A percentile compares a stretch with the other conserved stretches of the same genome.
phyloP scores from a whole-genome alignment of 169 alveolate species.

The Plasmodium gaboni region DNA sequence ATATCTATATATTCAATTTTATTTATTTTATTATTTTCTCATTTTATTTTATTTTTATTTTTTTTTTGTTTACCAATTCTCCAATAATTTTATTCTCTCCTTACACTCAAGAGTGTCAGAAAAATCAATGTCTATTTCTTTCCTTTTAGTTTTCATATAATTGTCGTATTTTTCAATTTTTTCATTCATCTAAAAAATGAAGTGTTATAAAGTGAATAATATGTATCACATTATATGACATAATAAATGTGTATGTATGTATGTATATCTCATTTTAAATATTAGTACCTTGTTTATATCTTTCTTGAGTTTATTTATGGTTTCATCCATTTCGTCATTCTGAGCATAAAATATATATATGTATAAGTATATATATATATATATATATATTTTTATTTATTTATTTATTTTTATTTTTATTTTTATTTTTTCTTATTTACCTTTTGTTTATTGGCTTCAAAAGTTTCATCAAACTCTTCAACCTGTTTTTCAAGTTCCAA shows the following conservation, averaged over 20 bases:
- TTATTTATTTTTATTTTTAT: no score
- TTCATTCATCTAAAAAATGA: slow-evolving; percentile 22
- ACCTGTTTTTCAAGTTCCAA: slow-evolving; percentile 62
- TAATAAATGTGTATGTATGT: background rate
- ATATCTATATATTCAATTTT: background rate
- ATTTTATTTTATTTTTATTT: slow-evolving; percentile 36
- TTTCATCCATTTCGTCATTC: slow-evolving; percentile 75
- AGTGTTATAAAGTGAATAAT: background rate
- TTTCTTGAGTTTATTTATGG: slow-evolving; percentile 36
- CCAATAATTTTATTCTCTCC: slow-evolving; percentile 65
- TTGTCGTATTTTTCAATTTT: slow-evolving; percentile 67
- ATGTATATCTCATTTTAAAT: background rate
- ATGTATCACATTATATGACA: background rate
- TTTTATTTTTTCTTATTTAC: slow-evolving; percentile 2
- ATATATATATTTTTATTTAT: background rate
- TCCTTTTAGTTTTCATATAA: slow-evolving; percentile 59
- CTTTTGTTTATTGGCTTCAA: slow-evolving; percentile 64
- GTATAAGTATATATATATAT: background rate
- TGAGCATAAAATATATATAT: background rate
- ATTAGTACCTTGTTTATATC: slow-evolving; percentile 49
- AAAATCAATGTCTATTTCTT: slow-evolving; percentile 72
- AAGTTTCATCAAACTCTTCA: slow-evolving; percentile 49
- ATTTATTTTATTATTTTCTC: slow-evolving; percentile 17
- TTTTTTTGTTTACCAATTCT: slow-evolving; percentile 30
- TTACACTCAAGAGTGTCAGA: slow-evolving; percentile 57